Evolutionary conservation across 176 grass and related monocot species (phyloP).

Genomic region (Oryza punctata): DNA sequence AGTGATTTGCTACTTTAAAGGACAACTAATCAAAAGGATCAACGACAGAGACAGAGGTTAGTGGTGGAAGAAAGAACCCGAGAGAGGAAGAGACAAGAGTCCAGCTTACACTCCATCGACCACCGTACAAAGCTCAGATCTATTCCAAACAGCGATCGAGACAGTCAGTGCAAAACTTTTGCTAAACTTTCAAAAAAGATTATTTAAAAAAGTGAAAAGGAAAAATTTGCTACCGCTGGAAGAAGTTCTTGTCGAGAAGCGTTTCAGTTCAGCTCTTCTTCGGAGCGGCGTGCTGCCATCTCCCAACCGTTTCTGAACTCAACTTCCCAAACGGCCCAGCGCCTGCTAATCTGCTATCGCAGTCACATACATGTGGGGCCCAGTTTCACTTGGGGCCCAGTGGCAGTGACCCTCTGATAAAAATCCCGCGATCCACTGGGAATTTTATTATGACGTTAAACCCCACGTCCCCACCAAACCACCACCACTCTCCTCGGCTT

Average conservation of each 20-base stretch:
- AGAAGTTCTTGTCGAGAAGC: background rate
- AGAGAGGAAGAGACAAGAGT: background rate
- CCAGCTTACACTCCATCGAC: background rate
- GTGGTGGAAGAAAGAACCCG: background rate
- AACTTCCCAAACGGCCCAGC: background rate
- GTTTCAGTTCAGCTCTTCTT: conserved; percentile 10
- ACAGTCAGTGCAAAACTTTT: background rate
- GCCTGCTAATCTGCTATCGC: background rate
- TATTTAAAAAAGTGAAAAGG: too few species aligned
- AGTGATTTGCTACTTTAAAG: background rate
- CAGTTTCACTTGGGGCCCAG: background rate
- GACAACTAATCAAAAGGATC: background rate
- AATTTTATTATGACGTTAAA: background rate
- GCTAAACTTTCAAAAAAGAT: too few species aligned
- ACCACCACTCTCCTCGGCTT: conserved; percentile 6
- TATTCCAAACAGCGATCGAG: background rate
- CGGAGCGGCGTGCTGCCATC: background rate
- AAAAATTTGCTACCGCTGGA: background rate
- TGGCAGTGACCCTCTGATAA: background rate
- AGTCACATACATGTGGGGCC: background rate
- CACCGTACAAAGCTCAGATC: background rate
- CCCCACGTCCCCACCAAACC: background rate
- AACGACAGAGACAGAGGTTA: background rate
- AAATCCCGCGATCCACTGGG: background rate
- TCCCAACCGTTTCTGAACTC: conserved; percentile 21